A percentile compares a stretch with the other conserved stretches of the same genome.
These are phyloP conservation scores for Carex parvula DNA, from an alignment of 176 grass and related monocot species.

Conservation along the genomic window DNA sequence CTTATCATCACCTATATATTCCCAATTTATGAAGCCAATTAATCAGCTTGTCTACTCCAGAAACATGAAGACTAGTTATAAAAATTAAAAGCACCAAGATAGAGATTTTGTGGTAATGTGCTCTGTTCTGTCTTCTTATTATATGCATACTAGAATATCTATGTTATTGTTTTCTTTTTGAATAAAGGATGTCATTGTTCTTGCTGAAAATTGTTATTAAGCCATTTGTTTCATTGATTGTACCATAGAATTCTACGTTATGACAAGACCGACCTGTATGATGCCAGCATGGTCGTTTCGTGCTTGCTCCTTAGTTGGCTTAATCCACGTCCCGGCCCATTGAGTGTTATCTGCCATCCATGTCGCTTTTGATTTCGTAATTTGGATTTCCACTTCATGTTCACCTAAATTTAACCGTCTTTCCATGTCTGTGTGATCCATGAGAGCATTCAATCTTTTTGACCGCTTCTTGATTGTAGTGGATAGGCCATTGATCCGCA, in stretches of 20 bases:
- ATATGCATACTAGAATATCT: not conserved
- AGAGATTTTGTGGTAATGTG: not conserved
- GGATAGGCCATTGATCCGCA: conserved; percentile 20
- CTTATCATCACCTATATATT: conserved; percentile 16
- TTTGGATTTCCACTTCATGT: conserved; percentile 20
- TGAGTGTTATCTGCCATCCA: conserved; percentile 26
- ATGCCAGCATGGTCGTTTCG: conserved; percentile 28
- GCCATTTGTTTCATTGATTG: not conserved
- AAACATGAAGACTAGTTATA: not conserved
- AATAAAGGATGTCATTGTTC: not conserved
- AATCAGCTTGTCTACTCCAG: not conserved
- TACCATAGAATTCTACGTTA: not conserved
- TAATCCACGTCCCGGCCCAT: conserved; percentile 23
- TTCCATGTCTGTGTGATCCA: not conserved
- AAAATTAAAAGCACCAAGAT: not conserved
- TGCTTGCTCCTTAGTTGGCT: conserved; percentile 8
- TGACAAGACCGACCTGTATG: conserved; percentile 19
- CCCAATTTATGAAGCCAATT: not conserved
- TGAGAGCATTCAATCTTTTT: conserved; percentile 8
- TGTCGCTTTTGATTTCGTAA: conserved; percentile 14
- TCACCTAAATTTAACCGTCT: not conserved
- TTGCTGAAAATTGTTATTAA: not conserved
- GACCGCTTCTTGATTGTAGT: conserved; percentile 9
- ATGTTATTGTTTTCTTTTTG: not conserved
- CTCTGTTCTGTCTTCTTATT: not conserved